These are phyloP conservation scores for Phaeosphaeria sp. DNA, from an alignment of 2,329 filamentous ascomycete genomes.

Conservation along the genomic window DNA sequence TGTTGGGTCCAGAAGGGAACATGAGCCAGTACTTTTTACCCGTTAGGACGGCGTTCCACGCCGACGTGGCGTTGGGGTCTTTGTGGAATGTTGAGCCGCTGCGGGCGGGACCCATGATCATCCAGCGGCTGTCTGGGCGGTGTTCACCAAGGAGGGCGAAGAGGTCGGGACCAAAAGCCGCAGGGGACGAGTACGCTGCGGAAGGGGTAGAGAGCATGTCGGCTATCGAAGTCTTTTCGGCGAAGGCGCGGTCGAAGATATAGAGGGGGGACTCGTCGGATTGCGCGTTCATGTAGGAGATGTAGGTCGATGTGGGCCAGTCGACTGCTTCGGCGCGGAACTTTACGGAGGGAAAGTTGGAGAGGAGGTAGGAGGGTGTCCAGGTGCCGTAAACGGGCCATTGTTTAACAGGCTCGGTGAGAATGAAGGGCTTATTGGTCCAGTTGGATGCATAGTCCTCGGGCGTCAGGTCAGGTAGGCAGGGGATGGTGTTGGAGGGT, in stretches of 20 bases:
- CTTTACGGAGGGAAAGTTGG: constrained; percentile 68
- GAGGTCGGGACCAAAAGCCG: constrained; percentile 85
- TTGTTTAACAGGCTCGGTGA: constrained; percentile 78
- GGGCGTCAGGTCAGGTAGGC: constrained; percentile 71
- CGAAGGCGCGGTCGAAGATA: constrained; percentile 87
- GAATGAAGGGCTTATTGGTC: constrained; percentile 83
- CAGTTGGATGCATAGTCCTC: constrained; percentile 77
- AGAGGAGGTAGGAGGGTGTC: constrained; percentile 71
- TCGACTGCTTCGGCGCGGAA: constrained; percentile 94
- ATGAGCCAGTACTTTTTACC: constrained; percentile 99
- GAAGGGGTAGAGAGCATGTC: constrained; percentile 58
- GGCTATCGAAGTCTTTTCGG: constrained; percentile 78
- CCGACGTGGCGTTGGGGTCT: constrained; percentile 73
- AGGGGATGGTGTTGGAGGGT: constrained; percentile 71
- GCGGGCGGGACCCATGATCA: constrained; percentile 85
- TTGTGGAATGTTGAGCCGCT: constrained; percentile 97
- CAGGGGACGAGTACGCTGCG: constrained; percentile 76
- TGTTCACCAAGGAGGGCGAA: constrained; percentile 80
- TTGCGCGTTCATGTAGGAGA: constrained; percentile 80
- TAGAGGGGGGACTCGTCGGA: constrained; percentile 89
- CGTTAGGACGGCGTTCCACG: constrained; percentile 92
- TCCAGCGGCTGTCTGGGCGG: constrained; percentile 87
- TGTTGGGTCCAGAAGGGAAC: constrained; percentile 75
- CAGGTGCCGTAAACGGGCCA: constrained; percentile 83
- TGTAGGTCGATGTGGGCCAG: constrained; percentile 84